Evolutionary conservation across 108 stramenopile species (phyloP).

Genomic region (Discostella stelligeroides): DNA sequence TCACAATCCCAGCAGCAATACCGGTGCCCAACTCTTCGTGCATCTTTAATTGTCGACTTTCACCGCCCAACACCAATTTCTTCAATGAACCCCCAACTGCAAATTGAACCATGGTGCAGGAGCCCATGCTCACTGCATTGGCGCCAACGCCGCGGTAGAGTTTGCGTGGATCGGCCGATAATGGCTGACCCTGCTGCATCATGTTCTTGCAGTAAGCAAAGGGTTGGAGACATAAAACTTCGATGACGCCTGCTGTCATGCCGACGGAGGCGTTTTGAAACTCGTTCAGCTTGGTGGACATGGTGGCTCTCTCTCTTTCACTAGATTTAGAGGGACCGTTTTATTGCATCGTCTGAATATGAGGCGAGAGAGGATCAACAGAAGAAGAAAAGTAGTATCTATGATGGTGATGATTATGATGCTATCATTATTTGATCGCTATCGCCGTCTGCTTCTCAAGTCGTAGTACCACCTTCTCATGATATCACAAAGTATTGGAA

Average conservation of each 20-base stretch:
- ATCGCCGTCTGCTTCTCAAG: too few relatives aligned
- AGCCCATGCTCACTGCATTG: constrained; percentile 91
- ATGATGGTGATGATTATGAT: too few relatives aligned
- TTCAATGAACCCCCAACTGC: constrained; percentile 85
- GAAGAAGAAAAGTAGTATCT: too few relatives aligned
- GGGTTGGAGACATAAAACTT: constrained; percentile 88
- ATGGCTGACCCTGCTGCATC: constrained; percentile 86
- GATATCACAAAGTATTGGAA: too few relatives aligned
- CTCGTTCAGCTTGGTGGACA: constrained; percentile 87
- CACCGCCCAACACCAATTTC: constrained; percentile 58
- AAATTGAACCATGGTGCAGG: constrained; percentile 95
- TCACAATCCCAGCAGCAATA: constrained; percentile 75
- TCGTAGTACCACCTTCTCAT: too few relatives aligned
- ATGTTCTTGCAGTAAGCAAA: constrained; percentile 95
- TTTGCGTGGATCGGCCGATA: constrained; percentile 69
- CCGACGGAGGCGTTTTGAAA: constrained; percentile 92
- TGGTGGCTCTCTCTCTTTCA: too few relatives aligned
- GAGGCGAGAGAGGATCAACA: too few relatives aligned
- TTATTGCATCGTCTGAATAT: too few relatives aligned
- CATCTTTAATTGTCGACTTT: constrained; percentile 52
- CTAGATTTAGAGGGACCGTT: too few relatives aligned
- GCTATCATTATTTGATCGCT: too few relatives aligned
- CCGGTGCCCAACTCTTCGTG: constrained; percentile 85
- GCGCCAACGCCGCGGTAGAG: constrained; percentile 91
- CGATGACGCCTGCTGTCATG: constrained; percentile 91